These are phyloP conservation scores for Penicillium sp. DNA, from an alignment of 2,329 filamentous ascomycete species.

Conservation along the genomic window DNA sequence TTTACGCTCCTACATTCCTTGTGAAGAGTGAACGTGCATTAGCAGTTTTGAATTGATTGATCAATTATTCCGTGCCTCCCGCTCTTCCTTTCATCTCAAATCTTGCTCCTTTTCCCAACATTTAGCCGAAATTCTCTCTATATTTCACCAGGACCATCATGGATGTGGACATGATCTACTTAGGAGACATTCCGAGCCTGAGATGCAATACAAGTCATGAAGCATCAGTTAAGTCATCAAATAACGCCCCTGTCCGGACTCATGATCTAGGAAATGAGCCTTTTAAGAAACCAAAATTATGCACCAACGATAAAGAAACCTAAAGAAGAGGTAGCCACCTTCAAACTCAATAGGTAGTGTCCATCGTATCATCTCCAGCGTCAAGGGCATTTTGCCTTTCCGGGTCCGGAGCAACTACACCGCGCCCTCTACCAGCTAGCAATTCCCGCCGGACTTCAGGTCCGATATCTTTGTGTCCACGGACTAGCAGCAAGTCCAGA, in stretches of 20 bases:
- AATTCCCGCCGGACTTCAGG: conserved; percentile 90
- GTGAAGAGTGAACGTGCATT: neutral
- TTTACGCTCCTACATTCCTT: neutral
- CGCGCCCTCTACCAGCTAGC: conserved; percentile 83
- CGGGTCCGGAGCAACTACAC: conserved; percentile 60
- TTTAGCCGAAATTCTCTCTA: neutral
- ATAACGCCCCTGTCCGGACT: conserved; percentile 17
- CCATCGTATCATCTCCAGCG: conserved; percentile 89
- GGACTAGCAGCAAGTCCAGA: conserved; percentile 80
- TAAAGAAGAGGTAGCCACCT: neutral
- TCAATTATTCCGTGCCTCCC: neutral
- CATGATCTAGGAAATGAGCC: conserved; percentile 1
- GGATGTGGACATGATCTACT: neutral
- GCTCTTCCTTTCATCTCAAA: neutral
- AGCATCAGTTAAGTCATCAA: conserved; percentile 16
- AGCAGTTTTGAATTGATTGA: neutral
- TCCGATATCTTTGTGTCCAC: conserved; percentile 86
- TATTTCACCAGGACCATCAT: neutral
- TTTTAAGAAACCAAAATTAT: neutral
- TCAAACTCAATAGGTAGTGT: conserved; percentile 59
- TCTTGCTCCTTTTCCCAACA: neutral
- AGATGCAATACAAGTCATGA: conserved; percentile 15
- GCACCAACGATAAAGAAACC: neutral
- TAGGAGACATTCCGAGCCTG: neutral
- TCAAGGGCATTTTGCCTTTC: conserved; percentile 64